These are phyloP conservation scores for Quercus wislizeni DNA, from an alignment of 306 rosid genomes.

Conservation along the genomic window DNA sequence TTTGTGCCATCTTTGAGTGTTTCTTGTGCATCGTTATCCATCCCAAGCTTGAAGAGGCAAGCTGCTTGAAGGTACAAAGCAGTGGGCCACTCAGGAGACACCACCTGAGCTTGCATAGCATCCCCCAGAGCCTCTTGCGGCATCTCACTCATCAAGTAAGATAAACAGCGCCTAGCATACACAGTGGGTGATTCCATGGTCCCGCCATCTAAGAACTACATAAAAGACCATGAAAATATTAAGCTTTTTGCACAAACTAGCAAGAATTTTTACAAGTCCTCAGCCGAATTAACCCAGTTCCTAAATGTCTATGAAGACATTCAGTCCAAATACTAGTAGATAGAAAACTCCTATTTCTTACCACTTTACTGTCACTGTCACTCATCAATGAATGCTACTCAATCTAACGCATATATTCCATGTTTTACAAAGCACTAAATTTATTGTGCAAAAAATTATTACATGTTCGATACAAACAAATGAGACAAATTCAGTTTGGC, in stretches of 20 bases:
- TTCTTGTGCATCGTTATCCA: conserved; percentile 95
- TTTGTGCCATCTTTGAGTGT: conserved; percentile 81
- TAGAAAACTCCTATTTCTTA: not conserved
- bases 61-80: conserved; percentile 94
- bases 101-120: conserved; percentile 94
- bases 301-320: not conserved
- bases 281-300: not conserved
- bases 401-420: not conserved
- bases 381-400: not conserved
- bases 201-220: conserved; percentile 89
- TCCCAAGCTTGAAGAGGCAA: conserved; percentile 77
- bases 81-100: conserved; percentile 92
- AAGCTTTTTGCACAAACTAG: not conserved
- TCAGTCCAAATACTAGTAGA: not conserved
- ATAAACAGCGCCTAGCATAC: conserved; percentile 82
- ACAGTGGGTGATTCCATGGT: conserved; percentile 97
- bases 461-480: not conserved
- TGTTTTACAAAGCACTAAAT: not conserved
- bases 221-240: conserved; percentile 4
- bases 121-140: conserved; percentile 79
- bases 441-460: not conserved
- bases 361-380: not conserved
- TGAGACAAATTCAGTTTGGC: not conserved
- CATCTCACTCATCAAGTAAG: conserved; percentile 78
- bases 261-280: not conserved